Evolutionary conservation across 1,284 basidiomycete genomes (phyloP).

Genomic region (Ustilago trichophora): DNA sequence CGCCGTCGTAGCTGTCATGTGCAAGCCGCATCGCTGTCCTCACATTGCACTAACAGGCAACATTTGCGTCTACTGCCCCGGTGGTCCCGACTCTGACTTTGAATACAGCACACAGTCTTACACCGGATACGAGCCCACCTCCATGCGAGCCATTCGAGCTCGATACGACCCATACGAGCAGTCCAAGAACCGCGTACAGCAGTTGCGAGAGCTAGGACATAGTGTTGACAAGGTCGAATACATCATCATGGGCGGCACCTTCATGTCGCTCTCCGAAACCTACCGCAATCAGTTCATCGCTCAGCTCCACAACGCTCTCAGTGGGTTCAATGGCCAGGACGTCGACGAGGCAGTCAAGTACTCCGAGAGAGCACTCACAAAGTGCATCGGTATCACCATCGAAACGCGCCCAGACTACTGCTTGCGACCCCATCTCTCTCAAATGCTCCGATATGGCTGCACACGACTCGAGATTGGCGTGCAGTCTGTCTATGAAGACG

Average conservation of each 20-base stretch:
- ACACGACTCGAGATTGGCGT: conserved; percentile 98
- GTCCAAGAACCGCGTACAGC: conserved; percentile 91
- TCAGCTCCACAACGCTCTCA: conserved; percentile 95
- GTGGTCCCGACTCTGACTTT: conserved; percentile 98
- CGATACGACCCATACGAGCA: conserved; percentile 99
- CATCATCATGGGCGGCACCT: conserved; percentile 99
- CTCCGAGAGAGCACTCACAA: conserved; percentile 95
- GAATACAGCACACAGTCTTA: conserved; percentile 98
- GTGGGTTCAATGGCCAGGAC: conserved; percentile 87
- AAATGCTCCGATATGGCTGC: conserved; percentile 99
- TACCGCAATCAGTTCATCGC: conserved; percentile 94
- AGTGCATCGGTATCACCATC: conserved; percentile 98
- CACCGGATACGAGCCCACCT: conserved; percentile 95
- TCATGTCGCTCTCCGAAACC: conserved; percentile 98
- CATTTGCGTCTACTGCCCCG: conserved; percentile 99
- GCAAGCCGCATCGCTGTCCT: conserved; percentile 98
- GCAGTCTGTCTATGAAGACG: conserved; percentile 98
- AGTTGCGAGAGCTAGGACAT: conserved; percentile 91
- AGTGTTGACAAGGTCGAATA: conserved; percentile 99
- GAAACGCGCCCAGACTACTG: conserved; percentile 99
- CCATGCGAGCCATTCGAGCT: conserved; percentile 97
- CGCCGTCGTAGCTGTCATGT: conserved; percentile 99
- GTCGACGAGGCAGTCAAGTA: conserved; percentile 98
- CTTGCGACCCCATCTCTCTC: conserved; percentile 92
- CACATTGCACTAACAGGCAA: conserved; percentile 99